Evolutionary conservation across 495 filamentous ascomycete species (phyloP).

Genomic region (Podospora pseudocomata): DNA sequence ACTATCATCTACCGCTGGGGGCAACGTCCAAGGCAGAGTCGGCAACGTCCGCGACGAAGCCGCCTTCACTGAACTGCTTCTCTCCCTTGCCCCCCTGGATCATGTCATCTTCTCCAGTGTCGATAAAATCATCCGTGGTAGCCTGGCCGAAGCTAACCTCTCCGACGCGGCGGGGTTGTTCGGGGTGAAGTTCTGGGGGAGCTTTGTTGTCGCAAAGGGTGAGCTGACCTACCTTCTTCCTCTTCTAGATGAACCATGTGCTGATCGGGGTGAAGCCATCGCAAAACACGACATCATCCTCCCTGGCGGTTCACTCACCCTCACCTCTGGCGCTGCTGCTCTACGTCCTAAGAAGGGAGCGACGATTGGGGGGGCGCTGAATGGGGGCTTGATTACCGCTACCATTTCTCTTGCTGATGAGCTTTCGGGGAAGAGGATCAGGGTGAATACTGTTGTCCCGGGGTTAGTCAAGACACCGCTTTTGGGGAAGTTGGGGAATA

Average conservation of each 20-base stretch:
- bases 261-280: slow-evolving; percentile 23
- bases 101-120: slow-evolving; percentile 45
- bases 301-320: slow-evolving; percentile 46
- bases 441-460: slow-evolving; percentile 54
- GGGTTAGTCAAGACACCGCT: slow-evolving; percentile 53
- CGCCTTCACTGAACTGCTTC: slow-evolving; percentile 31
- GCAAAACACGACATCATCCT: slow-evolving; percentile 40
- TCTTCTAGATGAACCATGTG: background rate
- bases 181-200: slow-evolving; percentile 48
- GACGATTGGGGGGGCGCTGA: slow-evolving; percentile 33
- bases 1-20: slow-evolving; percentile 14
- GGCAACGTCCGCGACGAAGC: slow-evolving; percentile 40
- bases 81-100: slow-evolving; percentile 37
- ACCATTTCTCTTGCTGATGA: slow-evolving; percentile 50
- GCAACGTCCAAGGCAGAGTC: slow-evolving; percentile 26
- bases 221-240: slow-evolving; percentile 2
- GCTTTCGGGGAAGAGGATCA: slow-evolving; percentile 42
- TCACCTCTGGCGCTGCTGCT: slow-evolving; percentile 48
- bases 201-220: slow-evolving; percentile 39
- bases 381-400: slow-evolving; percentile 38
- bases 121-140: slow-evolving; percentile 44
- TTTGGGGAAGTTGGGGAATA: slow-evolving; percentile 35
- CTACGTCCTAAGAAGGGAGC: slow-evolving; percentile 40
- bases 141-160: slow-evolving; percentile 34
- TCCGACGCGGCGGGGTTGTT: slow-evolving; percentile 39